phyloP scores from a whole-genome alignment of 805 yeast genomes.

The Nakazawaea ambrosiae region DNA sequence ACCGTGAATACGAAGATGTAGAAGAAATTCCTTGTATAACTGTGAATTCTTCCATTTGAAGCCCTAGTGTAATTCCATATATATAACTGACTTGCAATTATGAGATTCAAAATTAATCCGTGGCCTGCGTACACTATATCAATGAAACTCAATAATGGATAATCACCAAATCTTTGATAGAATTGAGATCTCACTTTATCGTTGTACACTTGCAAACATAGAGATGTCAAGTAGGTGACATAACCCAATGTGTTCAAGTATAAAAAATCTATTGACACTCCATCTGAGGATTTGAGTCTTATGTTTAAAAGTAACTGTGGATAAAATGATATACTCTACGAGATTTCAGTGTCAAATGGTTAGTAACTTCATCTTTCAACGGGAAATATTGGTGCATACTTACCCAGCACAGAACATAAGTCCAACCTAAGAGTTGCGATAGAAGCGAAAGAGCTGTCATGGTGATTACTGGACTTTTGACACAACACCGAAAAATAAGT shows the following conservation, averaged over 20 bases:
- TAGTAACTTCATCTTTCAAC: neutral
- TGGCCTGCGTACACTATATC: constrained; percentile 43
- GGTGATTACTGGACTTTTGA: too few relatives aligned
- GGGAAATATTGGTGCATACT: neutral
- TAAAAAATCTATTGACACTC: constrained; percentile 42
- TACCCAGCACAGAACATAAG: constrained; percentile 33
- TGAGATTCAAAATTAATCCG: constrained; percentile 34
- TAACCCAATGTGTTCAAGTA: constrained; percentile 42
- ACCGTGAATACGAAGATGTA: constrained; percentile 12
- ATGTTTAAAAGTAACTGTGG: constrained; percentile 39
- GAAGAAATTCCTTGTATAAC: constrained; percentile 16
- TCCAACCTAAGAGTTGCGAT: constrained; percentile 22
- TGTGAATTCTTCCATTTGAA: constrained; percentile 18
- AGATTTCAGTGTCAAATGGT: neutral
- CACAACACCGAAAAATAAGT: too few relatives aligned
- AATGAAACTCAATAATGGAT: constrained; percentile 34
- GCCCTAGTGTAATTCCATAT: constrained; percentile 28
- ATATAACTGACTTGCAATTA: constrained; percentile 31
- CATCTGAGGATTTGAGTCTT: constrained; percentile 34
- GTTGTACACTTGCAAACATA: constrained; percentile 33
- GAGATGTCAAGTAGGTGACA: constrained; percentile 32
- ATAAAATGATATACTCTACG: constrained; percentile 40
- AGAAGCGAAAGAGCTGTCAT: too few relatives aligned
- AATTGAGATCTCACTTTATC: constrained; percentile 25
- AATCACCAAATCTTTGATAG: constrained; percentile 21